Conservation (phyloP, 306 rosid genomes). For the Ochetophila trinervis region DNA sequence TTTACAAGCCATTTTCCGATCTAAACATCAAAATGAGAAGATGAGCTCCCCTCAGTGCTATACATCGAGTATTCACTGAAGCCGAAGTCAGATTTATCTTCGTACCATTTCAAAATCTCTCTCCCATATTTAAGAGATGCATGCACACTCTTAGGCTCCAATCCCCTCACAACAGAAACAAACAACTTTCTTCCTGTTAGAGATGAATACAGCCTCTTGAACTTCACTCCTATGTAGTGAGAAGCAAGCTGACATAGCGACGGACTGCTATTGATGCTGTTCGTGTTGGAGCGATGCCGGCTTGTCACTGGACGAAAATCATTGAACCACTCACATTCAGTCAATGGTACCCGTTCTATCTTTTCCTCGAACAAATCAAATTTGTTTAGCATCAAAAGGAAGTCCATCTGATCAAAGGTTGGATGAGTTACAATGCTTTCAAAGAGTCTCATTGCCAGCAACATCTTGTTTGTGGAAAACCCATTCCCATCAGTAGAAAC, state of each 20-base stretch:
- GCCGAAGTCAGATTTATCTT: constrained; percentile 79
- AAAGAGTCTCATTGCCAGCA: constrained; percentile 68
- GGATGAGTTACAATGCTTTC: constrained; percentile 84
- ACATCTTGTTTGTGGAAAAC: constrained; percentile 65
- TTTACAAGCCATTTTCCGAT: constrained; percentile 27
- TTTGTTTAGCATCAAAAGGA: constrained; percentile 84
- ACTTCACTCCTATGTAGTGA: constrained; percentile 78
- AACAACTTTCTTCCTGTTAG: constrained; percentile 74
- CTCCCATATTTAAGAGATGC: constrained; percentile 73
- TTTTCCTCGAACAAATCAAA: constrained; percentile 75
- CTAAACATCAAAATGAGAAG: constrained; percentile 42
- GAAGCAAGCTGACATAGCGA: constrained; percentile 67
- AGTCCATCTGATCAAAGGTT: constrained; percentile 83
- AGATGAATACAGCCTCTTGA: constrained; percentile 78
- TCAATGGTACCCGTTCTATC: constrained; percentile 60
- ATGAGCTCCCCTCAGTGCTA: constrained; percentile 80
- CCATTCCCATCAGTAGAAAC: constrained; percentile 63
- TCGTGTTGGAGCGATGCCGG: constrained; percentile 46
- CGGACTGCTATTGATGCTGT: constrained; percentile 54
- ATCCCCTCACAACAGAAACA: constrained; percentile 68
- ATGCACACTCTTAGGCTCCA: constrained; percentile 79
- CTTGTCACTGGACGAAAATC: constrained; percentile 77
- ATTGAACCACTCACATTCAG: constrained; percentile 77
- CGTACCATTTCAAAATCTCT: constrained; percentile 89
- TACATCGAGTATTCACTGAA: constrained; percentile 71